Evolutionary conservation across 2,329 filamentous ascomycete genomes (phyloP).

Genomic region (Penicillium nordicum): DNA sequence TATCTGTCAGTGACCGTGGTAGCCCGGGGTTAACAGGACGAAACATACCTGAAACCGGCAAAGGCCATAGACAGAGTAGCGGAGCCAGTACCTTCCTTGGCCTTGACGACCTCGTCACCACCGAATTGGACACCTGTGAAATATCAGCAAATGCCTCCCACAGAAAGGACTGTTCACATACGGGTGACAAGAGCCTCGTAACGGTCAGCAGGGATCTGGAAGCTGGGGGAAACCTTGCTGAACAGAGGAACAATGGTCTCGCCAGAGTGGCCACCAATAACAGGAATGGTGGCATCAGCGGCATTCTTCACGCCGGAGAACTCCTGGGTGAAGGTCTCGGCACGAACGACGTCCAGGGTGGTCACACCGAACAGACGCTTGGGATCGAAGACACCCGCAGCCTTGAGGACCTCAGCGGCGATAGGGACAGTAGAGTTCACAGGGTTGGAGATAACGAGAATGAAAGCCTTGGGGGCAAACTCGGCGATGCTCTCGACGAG

Average conservation of each 20-base stretch:
- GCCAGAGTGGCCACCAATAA: slow-evolving; percentile 95
- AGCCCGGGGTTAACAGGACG: slow-evolving; percentile 10
- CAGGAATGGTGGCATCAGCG: slow-evolving; percentile 78
- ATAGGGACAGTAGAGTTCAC: slow-evolving; percentile 99
- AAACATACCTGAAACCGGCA: slow-evolving; percentile 78
- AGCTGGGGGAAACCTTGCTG: slow-evolving; percentile 78
- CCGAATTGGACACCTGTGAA: slow-evolving; percentile 78
- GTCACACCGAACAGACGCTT: slow-evolving; percentile 98
- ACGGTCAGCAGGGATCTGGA: slow-evolving; percentile 82
- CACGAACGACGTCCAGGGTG: slow-evolving; percentile 95
- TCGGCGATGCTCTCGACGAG: slow-evolving; percentile 85
- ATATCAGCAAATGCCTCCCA: slow-evolving; percentile 6
- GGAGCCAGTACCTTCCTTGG: slow-evolving; percentile 86
- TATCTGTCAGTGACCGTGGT: slow-evolving; percentile 16
- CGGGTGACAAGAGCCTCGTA: slow-evolving; percentile 87
- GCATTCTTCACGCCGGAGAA: slow-evolving; percentile 79
- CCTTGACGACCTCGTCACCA: slow-evolving; percentile 94
- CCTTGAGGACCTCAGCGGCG: slow-evolving; percentile 93
- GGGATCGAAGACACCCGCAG: slow-evolving; percentile 86
- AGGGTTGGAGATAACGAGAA: slow-evolving; percentile 97
- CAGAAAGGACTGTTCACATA: slow-evolving; percentile 34
- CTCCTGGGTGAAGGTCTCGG: slow-evolving; percentile 91
- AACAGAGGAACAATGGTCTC: slow-evolving; percentile 98
- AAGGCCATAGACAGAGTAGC: slow-evolving; percentile 94
- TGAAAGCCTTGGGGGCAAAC: slow-evolving; percentile 85